phyloP scores from a whole-genome alignment of 768 basidiomycete species.

The Tulasnella sp. region DNA sequence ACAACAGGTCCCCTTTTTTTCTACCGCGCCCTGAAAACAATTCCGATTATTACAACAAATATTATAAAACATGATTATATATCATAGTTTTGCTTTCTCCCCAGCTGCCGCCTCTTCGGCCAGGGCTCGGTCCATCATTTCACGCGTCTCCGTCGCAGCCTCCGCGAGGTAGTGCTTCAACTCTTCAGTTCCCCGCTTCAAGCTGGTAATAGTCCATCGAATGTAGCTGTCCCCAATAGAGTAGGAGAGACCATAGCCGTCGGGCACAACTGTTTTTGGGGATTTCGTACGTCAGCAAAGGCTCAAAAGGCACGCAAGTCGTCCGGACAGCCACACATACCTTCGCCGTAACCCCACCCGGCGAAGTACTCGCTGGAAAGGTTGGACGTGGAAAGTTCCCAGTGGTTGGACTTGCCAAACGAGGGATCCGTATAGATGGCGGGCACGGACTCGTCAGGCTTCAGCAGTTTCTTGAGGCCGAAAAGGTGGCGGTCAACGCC shows the following conservation, averaged over 20 bases:
- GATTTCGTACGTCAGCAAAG: background rate
- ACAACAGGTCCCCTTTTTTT: background rate
- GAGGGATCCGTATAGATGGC: slow-evolving; percentile 70
- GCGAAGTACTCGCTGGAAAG: slow-evolving; percentile 76
- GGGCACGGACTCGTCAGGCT: slow-evolving; percentile 67
- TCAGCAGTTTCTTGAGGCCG: slow-evolving; percentile 79
- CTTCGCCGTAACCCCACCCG: slow-evolving; percentile 97
- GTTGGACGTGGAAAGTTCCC: slow-evolving; percentile 92
- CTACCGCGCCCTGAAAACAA: too few species aligned
- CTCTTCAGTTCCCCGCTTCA: slow-evolving; percentile 41
- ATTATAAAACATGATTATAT: background rate
- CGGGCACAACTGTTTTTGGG: slow-evolving; percentile 62
- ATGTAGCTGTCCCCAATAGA: slow-evolving; percentile 79
- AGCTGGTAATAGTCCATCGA: slow-evolving; percentile 85
- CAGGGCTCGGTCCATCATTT: slow-evolving; percentile 67
- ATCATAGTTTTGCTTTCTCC: background rate
- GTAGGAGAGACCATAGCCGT: slow-evolving; percentile 90
- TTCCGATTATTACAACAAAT: slow-evolving; percentile 1
- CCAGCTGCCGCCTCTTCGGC: slow-evolving; percentile 36
- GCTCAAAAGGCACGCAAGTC: background rate
- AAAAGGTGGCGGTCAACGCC: slow-evolving; percentile 96
- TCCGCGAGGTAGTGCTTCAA: slow-evolving; percentile 64
- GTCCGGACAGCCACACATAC: slow-evolving; percentile 42
- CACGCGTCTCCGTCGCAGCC: slow-evolving; percentile 71
- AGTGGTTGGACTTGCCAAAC: slow-evolving; percentile 68